phyloP scores from a whole-genome alignment of 495 filamentous ascomycete species.

The Cercophora sp. region DNA sequence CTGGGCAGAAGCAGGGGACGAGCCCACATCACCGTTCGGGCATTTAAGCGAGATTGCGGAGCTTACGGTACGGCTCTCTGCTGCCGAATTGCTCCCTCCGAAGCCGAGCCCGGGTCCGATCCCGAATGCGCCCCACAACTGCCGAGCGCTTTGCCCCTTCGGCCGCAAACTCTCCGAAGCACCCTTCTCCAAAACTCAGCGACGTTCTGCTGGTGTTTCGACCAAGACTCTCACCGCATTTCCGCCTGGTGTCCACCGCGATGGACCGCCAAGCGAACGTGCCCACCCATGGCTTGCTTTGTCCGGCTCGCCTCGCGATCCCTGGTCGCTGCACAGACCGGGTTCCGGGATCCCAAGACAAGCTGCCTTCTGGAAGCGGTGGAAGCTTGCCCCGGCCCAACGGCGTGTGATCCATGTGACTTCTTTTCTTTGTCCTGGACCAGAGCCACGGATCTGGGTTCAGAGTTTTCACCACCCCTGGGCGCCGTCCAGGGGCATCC shows the following conservation, averaged over 20 bases:
- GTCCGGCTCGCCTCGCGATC: neutral
- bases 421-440: neutral
- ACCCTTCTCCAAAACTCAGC: no score
- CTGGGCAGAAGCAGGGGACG: no score
- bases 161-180: neutral
- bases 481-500: no score
- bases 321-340: neutral
- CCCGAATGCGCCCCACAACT: neutral
- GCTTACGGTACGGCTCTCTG: neutral
- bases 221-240: neutral
- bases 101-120: neutral
- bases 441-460: neutral
- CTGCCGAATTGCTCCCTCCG: neutral
- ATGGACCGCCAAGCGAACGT: no score
- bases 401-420: neutral
- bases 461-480: no score
- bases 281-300: neutral
- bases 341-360: neutral
- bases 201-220: no score
- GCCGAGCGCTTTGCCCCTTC: neutral
- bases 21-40: neutral
- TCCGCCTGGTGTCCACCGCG: no score
- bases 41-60: slow-evolving; percentile 14
- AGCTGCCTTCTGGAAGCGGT: neutral
- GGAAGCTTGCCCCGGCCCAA: neutral